Base-by-base conservation (phyloP, 805 yeast genomes). In the Yarrowia sp. region DNA sequence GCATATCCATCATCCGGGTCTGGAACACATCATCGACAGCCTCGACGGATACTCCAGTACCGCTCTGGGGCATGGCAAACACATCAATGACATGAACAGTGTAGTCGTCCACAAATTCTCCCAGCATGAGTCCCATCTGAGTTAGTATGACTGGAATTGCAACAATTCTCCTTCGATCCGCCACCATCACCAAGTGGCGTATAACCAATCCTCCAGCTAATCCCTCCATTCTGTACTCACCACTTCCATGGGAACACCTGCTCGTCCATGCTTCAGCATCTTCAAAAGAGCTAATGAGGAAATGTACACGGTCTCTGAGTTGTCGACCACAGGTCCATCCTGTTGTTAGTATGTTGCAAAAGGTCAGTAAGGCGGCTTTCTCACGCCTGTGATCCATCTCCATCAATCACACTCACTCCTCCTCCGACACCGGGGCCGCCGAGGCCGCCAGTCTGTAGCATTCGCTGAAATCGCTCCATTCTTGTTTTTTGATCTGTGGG, bases 11-110 rank as follows among this genome's bases (percentile, higher is more conserved):
- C 99, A 95, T 96, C 77, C 89, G 91, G 3, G 98, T 93, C 79
- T 95, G 99, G 82, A 95, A 95, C 64, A 96, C 98, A 78, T 96
- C 98, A 78, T 96, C 99, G 42, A 95, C 99, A 1, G 99, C 99
- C 79, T 95, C 99, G 70, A 95, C 99, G 70, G 97, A 90, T 19
- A 96, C 99, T 70, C 99, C 99, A 10, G 99, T 95, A 76, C 83
- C 83, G 58, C 92, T 87, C 81, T 95, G 99, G 19, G 99, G 99
- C 99, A 95, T 95, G 69, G 99, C 99, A 83, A 95, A 95, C 65
- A 96, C 99, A 77, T 95, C 99, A 68, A 92, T 92, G 48, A 95
- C 99, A 74, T 93, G 97, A 46, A 95, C 95, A 0, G 99, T 95
- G 79, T 90, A 94, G 71, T 95, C 98, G 78, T 95, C 99, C 36